These are phyloP conservation scores for Cubamyces sp. DNA, from an alignment of 768 basidiomycete species.

Conservation along the genomic window DNA sequence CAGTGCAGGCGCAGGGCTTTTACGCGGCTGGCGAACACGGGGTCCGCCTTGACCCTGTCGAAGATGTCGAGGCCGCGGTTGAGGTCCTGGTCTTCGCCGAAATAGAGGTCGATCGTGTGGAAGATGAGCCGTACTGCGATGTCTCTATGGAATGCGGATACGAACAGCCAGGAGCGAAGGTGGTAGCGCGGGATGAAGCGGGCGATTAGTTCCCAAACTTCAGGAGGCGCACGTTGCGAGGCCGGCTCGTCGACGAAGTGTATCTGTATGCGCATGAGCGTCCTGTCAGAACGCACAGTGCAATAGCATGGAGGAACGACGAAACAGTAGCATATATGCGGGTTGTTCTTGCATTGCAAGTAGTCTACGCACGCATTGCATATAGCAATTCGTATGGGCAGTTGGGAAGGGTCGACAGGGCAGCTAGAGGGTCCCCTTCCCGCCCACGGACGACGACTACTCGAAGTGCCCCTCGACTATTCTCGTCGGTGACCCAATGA, in stretches of 20 bases:
- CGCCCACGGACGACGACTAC: background rate
- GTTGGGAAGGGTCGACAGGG: no score
- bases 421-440: background rate
- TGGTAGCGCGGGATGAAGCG: conserved; percentile 63
- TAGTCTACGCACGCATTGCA: no score
- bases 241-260: conserved; percentile 59
- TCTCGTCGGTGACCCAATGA: background rate
- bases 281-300: background rate
- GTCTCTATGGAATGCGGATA: conserved; percentile 65
- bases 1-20: conserved; percentile 66
- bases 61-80: conserved; percentile 69
- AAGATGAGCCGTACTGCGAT: conserved; percentile 69
- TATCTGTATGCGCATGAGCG: conserved; percentile 41
- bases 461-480: background rate
- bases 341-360: background rate
- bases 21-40: conserved; percentile 60
- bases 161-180: conserved; percentile 69
- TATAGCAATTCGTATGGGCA: no score
- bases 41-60: conserved; percentile 65
- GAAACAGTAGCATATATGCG: background rate
- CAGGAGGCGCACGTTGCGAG: conserved; percentile 61
- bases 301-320: background rate
- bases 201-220: conserved; percentile 73
- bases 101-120: conserved; percentile 68
- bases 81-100: conserved; percentile 59